These are phyloP conservation scores for Drechslerella stenobrocha DNA, from an alignment of 2,329 filamentous ascomycete species.

Conservation along the genomic window DNA sequence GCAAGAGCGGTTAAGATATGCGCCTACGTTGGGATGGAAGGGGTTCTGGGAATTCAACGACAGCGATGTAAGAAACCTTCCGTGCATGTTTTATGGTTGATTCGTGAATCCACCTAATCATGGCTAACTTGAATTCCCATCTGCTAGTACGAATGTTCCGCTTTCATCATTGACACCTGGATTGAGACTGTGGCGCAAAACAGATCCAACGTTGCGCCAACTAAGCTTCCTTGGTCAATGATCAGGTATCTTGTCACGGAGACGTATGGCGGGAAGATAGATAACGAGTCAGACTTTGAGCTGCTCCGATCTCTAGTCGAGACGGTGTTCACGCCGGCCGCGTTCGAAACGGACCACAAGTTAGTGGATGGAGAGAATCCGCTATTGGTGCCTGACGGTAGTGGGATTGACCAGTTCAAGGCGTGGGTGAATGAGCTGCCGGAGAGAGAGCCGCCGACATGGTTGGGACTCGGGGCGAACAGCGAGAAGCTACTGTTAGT, in stretches of 20 bases:
- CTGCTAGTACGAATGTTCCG: slow-evolving; percentile 87
- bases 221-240: slow-evolving; percentile 96
- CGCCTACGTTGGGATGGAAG: slow-evolving; percentile 93
- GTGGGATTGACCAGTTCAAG: slow-evolving; percentile 81
- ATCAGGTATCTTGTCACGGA: slow-evolving; percentile 86
- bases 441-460: slow-evolving; percentile 93
- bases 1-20: slow-evolving; percentile 91
- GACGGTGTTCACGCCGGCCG: slow-evolving; percentile 77
- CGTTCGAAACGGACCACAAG: slow-evolving; percentile 90
- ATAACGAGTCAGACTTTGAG: slow-evolving; percentile 81
- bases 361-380: slow-evolving; percentile 69
- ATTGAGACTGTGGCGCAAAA: slow-evolving; percentile 78
- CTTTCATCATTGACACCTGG: slow-evolving; percentile 95
- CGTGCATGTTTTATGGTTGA: slow-evolving; percentile 2
- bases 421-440: slow-evolving; percentile 89
- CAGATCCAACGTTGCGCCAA: slow-evolving; percentile 87
- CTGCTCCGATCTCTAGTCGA: slow-evolving; percentile 73
- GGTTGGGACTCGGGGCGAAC: slow-evolving; percentile 88
- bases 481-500: slow-evolving; percentile 94
- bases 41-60: slow-evolving; percentile 99
- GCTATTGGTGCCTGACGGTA: slow-evolving; percentile 76
- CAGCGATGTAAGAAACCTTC: slow-evolving; percentile 75
- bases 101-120: slow-evolving; percentile 1
- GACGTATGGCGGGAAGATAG: slow-evolving; percentile 97
- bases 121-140: slow-evolving; percentile 49